Conservation (phyloP, 139 green algal genomes). For the Closterium sp. region DNA sequence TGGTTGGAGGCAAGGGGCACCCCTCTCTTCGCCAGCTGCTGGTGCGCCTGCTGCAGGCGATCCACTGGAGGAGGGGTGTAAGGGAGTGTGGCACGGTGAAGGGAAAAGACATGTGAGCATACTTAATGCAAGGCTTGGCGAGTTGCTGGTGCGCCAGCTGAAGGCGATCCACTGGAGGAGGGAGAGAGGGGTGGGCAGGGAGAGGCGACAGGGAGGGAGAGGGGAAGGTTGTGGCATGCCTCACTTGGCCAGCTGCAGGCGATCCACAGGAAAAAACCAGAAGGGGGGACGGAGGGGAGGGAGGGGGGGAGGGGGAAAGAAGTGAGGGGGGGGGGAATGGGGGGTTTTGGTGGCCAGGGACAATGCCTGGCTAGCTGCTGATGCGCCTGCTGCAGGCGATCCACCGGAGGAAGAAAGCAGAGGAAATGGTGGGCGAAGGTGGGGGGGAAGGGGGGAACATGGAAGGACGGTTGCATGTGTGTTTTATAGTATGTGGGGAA, state of each 20-base stretch:
- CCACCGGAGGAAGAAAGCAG: too few relatives aligned
- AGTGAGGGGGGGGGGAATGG: too few relatives aligned
- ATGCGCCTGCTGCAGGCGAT: too few relatives aligned
- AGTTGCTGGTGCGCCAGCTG: slow-evolving; percentile 64
- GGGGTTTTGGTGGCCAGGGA: too few relatives aligned
- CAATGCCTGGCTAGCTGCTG: too few relatives aligned
- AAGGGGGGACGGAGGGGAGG: too few relatives aligned
- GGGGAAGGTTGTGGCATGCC: neutral
- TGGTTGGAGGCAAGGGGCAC: slow-evolving; percentile 61
- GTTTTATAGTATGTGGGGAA: too few relatives aligned
- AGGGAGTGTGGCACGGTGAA: slow-evolving; percentile 39
- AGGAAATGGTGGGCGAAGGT: too few relatives aligned
- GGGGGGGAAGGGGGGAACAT: too few relatives aligned
- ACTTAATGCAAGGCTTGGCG: slow-evolving; percentile 7
- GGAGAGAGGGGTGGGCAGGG: neutral
- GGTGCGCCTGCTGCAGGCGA: slow-evolving; percentile 64
- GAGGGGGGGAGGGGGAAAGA: neutral
- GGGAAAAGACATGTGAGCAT: slow-evolving; percentile 66
- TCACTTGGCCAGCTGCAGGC: too few relatives aligned
- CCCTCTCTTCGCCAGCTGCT: slow-evolving; percentile 60
- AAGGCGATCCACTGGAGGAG: slow-evolving; percentile 52
- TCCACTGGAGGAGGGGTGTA: slow-evolving; percentile 34
- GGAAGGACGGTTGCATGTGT: too few relatives aligned
- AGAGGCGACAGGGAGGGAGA: neutral
- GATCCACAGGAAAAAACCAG: too few relatives aligned